A percentile compares a stretch with the other conserved stretches of the same genome.
These are phyloP conservation scores for Penicillium angulare DNA, from an alignment of 495 filamentous ascomycete species.

Conservation along the genomic window DNA sequence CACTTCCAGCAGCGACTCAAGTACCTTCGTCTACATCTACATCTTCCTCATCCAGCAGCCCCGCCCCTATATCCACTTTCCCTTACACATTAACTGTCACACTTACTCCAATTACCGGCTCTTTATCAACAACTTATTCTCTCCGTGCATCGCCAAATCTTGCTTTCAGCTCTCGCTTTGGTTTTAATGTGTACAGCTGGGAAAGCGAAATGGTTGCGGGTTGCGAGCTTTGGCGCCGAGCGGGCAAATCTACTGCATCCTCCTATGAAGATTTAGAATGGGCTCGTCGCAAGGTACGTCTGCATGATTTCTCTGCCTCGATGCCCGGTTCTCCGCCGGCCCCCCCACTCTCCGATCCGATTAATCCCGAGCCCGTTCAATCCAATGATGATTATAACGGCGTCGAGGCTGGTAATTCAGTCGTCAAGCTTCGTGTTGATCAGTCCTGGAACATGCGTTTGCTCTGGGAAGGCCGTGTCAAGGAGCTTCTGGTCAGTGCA, in stretches of 20 bases:
- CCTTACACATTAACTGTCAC: constrained; percentile 92
- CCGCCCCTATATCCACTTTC: constrained; percentile 51
- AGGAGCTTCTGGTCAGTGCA: constrained; percentile 88
- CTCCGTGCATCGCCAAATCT: constrained; percentile 78
- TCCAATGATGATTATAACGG: constrained; percentile 29
- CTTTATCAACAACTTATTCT: constrained; percentile 83
- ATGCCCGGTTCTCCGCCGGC: constrained; percentile 19
- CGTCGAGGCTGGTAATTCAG: constrained; percentile 70
- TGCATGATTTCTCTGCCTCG: constrained; percentile 27
- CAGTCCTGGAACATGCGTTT: constrained; percentile 80
- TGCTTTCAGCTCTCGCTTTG: constrained; percentile 83
- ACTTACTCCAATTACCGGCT: constrained; percentile 90
- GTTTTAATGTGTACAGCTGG: constrained; percentile 98
- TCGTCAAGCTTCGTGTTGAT: constrained; percentile 86
- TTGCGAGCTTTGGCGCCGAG: constrained; percentile 79
- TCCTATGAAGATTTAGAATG: constrained; percentile 44
- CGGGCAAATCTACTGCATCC: constrained; percentile 35
- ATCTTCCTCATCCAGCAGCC: constrained; percentile 19
- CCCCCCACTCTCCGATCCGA: constrained; percentile 23
- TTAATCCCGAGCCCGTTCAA: constrained; percentile 18
- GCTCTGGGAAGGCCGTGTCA: constrained; percentile 91
- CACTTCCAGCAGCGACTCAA: constrained; percentile 79
- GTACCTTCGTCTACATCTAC: constrained; percentile 29
- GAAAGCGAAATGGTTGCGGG: constrained; percentile 91
- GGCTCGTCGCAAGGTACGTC: constrained; percentile 43